Conservation (phyloP, 176 grass and related monocot genomes). For the maize (Zea mays) region Zm-B73-REFERENCE-NAM-5.0 NC_050103.1:113729501-113730000, state of each 20-base stretch:
- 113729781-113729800: neutral
- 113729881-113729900: too few species aligned
- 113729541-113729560: neutral
- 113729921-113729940: too few species aligned
- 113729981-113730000: too few species aligned
- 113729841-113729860: too few species aligned
- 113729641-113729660: slow-evolving; percentile 8
- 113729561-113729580: slow-evolving; percentile 41
- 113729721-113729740: slow-evolving; percentile 79
- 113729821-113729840: too few species aligned
- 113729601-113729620: neutral
- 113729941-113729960: too few species aligned
- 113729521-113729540: neutral
- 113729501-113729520: slow-evolving; percentile 17
- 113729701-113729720: slow-evolving; percentile 65
- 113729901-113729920: too few species aligned
- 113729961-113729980: too few species aligned
- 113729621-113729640: neutral
- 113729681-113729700: slow-evolving; percentile 33
- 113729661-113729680: neutral
- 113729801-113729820: neutral
- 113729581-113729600: slow-evolving; percentile 10
- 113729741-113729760: slow-evolving; percentile 38
- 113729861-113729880: too few species aligned
- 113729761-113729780: slow-evolving; percentile 64